Conservation (phyloP, 1,284 basidiomycete genomes). For the Boletus sp. region DNA sequence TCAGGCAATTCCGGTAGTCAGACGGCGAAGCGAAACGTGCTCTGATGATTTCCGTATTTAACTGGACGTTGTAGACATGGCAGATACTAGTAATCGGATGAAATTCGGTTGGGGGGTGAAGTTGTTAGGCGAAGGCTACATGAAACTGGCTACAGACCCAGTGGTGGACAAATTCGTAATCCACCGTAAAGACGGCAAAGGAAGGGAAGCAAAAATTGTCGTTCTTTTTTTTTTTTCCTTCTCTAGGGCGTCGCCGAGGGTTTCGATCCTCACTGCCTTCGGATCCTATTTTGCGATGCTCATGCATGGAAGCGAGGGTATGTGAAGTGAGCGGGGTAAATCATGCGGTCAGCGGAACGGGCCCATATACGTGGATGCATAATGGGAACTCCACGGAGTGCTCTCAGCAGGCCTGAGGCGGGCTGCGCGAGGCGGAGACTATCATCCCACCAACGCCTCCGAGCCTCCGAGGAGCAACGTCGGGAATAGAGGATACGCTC, state of each 20-base stretch:
- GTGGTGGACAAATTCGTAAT: neutral
- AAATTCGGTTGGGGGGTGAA: slow-evolving; percentile 6
- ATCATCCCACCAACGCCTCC: slow-evolving; percentile 2
- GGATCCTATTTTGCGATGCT: slow-evolving; percentile 20
- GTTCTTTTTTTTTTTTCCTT: neutral
- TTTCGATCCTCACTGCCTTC: slow-evolving; percentile 23
- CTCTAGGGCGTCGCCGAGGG: slow-evolving; percentile 11
- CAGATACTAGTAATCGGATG: slow-evolving; percentile 11
- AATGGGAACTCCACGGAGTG: slow-evolving; percentile 27
- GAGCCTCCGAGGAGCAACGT: neutral
- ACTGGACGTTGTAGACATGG: neutral
- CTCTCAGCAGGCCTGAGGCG: slow-evolving; percentile 4
- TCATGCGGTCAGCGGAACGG: slow-evolving; percentile 13
- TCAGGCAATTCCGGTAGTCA: neutral
- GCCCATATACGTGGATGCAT: slow-evolving; percentile 10
- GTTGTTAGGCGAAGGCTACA: slow-evolving; percentile 9
- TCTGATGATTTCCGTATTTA: slow-evolving; percentile 4
- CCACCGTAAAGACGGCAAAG: slow-evolving; percentile 6
- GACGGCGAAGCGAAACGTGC: slow-evolving; percentile 1
- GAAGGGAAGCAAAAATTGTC: slow-evolving; percentile 3
- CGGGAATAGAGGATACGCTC: slow-evolving; percentile 3
- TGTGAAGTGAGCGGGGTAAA: slow-evolving; percentile 17
- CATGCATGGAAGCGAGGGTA: slow-evolving; percentile 19
- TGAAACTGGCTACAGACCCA: slow-evolving; percentile 16
- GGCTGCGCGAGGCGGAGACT: slow-evolving; percentile 4